These are phyloP conservation scores for Mallotus nudiflorus DNA, from an alignment of 345 rosid species.

Conservation along the genomic window DNA sequence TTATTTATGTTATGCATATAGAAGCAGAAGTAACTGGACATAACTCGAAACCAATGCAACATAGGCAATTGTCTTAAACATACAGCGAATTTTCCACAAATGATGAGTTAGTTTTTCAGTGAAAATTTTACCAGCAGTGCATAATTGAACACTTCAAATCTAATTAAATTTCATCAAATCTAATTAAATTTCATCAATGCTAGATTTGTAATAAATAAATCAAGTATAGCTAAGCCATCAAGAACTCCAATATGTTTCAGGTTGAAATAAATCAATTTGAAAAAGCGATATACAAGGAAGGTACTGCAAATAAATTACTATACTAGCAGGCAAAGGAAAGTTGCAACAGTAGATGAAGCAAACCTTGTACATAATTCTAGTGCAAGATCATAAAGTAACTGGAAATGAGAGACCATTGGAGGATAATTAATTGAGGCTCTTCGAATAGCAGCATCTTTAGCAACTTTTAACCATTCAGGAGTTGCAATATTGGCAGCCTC, in stretches of 20 bases:
- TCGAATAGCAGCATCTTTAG: conserved; percentile 92
- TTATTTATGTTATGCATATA: neutral
- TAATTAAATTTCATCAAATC: conserved; percentile 10
- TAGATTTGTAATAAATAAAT: neutral
- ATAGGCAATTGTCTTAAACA: neutral
- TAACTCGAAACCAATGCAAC: conserved; percentile 1
- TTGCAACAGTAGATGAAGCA: neutral
- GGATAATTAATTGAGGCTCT: conserved; percentile 96
- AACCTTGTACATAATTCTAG: conserved; percentile 82
- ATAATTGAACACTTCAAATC: neutral
- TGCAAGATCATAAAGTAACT: conserved; percentile 94
- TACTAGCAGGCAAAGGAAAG: conserved; percentile 12
- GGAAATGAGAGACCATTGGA: conserved; percentile 99
- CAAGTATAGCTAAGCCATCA: neutral
- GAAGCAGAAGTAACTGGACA: neutral
- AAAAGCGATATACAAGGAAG: conserved; percentile 7
- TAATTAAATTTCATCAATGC: conserved; percentile 1
- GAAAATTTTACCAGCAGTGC: conserved; percentile 4
- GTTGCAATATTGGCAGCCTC: conserved; percentile 99
- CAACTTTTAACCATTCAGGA: conserved; percentile 84
- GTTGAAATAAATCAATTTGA: conserved; percentile 6
- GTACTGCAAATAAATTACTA: neutral
- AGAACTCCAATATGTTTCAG: neutral
- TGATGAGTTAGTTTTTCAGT: neutral
- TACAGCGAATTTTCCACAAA: neutral